Base-by-base conservation (phyloP, 23 red algal species). In the Agarophyton chilense region DNA sequence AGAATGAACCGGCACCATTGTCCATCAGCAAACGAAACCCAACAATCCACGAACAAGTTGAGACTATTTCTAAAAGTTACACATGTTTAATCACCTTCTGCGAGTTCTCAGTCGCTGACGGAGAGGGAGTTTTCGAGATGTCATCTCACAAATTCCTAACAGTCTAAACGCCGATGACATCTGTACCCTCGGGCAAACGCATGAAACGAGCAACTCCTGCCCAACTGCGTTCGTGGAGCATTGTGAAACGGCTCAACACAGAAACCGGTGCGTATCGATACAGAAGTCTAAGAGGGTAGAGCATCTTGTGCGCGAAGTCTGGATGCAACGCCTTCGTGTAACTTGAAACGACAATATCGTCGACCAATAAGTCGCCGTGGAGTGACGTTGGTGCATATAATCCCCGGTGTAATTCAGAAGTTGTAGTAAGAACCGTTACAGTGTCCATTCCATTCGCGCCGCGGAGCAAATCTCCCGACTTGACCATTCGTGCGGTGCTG, bases 331-430 rank as follows among this genome's bases (percentile, higher is more conserved):
- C 52, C 42, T 79, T 70, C 2, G 91, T 94, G 34, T 94, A 94
- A 68, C 91, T 94, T 19, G 81, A 86, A 79, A 94, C 91, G 18
- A 94, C 91, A 35, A 94, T 70, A 19, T 81, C 91, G 61, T 94
- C 71, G 2, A 94, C 91, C 40, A 94, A 16, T 57, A 94, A 71
- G 39, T 94, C 91, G 38, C 91, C 91, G 34, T 72, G 80, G 34
- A 86, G 26, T 2, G 91, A 86, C 22, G 80, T 79, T n/a, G 91
- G 91, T 21, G 91, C 91, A 54, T 87, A 94, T 25, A 78, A 35
- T 63, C 91, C 91, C 32, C 58, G 58, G 21, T 57, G 56, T 1
- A 40, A 11, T 70, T 80, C 81, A 19, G 68, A 53, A 1, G 14
- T 32, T 32, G 85, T 72, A 16, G 47, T 52, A 28, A 22, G 3